phyloP scores from a whole-genome alignment of 306 rosid genomes.

The apple (Malus domestica) region ASM211411v1 NC_041798.1:25213501-25214000 shows the following conservation, averaged over 20 bases:
- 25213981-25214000: neutral
- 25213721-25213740: neutral
- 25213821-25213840: neutral
- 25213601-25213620: neutral
- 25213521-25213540: neutral
- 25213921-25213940: neutral
- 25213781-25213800: neutral
- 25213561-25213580: neutral
- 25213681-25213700: neutral
- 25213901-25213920: neutral
- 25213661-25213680: neutral
- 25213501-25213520: constrained; percentile 21
- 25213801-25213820: neutral
- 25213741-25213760: neutral
- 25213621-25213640: neutral
- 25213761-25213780: neutral
- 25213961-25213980: neutral
- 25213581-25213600: neutral
- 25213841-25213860: neutral
- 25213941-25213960: neutral
- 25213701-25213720: neutral
- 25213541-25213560: neutral
- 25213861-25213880: neutral
- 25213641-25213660: neutral
- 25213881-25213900: neutral